Percentiles rank a stretch among this genome's conserved stretches.
These are phyloP conservation scores for Podosphaera xanthii DNA, from an alignment of 2,329 filamentous ascomycete species.

Conservation along the genomic window DNA sequence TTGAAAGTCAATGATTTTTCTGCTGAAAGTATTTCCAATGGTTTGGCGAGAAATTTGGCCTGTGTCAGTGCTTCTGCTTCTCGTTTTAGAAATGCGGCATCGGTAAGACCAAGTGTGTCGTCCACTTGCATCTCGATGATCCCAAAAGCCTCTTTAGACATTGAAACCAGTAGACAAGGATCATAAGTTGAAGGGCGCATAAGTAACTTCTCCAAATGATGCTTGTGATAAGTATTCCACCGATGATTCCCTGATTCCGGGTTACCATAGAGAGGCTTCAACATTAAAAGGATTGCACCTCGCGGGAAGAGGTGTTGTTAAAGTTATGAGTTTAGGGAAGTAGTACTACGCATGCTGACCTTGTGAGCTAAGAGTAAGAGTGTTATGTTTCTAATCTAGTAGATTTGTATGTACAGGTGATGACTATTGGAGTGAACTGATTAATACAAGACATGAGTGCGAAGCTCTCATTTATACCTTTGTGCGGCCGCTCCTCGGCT, in stretches of 20 bases:
- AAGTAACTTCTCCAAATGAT: not conserved
- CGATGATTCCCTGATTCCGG: constrained; percentile 1
- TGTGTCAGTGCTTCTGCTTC: not conserved
- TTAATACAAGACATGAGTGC: too few relatives aligned
- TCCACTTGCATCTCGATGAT: constrained; percentile 1
- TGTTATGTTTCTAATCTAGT: too few relatives aligned
- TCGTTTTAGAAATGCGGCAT: not conserved
- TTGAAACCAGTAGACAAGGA: not conserved
- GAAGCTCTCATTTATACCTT: too few relatives aligned
- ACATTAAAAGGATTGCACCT: not conserved
- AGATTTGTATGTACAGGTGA: too few relatives aligned
- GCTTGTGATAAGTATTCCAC: not conserved
- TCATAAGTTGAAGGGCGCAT: constrained; percentile 1
- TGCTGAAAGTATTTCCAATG: not conserved
- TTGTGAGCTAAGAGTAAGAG: too few relatives aligned
- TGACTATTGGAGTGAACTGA: too few relatives aligned
- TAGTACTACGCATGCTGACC: too few relatives aligned
- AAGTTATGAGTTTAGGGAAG: too few relatives aligned
- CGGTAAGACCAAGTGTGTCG: not conserved
- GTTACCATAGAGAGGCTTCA: not conserved
- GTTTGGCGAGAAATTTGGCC: not conserved
- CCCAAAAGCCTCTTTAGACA: not conserved
- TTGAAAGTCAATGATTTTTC: not conserved
- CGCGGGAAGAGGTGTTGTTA: too few relatives aligned
- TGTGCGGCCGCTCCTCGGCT: too few relatives aligned